Conservation (phyloP, 2,329 filamentous ascomycete species). For the Xylariaceae sp. region DNA sequence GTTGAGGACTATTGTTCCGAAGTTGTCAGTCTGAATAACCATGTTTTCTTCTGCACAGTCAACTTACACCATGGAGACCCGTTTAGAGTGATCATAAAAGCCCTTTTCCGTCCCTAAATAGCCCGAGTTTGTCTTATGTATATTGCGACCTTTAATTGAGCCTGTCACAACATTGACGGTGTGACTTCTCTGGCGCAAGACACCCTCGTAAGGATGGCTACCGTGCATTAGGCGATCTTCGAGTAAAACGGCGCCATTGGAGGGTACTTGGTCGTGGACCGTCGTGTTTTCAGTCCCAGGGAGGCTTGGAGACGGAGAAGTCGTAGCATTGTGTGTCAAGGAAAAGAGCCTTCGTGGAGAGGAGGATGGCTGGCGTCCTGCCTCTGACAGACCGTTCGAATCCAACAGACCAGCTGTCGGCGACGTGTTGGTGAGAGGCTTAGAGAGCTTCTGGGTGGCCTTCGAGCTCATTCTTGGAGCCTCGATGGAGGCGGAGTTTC, state of each 20-base stretch:
- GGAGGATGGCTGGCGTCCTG: constrained; percentile 29
- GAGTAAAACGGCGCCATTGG: constrained; percentile 16
- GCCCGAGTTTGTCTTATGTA: constrained; percentile 33
- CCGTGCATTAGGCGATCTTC: constrained; percentile 33
- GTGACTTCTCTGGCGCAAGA: constrained; percentile 27
- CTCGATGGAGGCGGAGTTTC: constrained; percentile 46
- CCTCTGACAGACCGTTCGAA: constrained; percentile 33
- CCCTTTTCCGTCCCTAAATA: constrained; percentile 23
- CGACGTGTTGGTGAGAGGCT: constrained; percentile 42
- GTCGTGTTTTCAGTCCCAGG: constrained; percentile 15
- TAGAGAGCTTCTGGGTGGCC: constrained; percentile 46
- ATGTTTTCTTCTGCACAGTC: not conserved
- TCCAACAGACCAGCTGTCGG: constrained; percentile 40
- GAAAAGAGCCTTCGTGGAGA: constrained; percentile 24
- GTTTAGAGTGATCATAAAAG: constrained; percentile 12
- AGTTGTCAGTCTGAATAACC: constrained; percentile 14
- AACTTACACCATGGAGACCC: constrained; percentile 9
- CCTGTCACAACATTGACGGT: constrained; percentile 28
- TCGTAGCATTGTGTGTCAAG: constrained; percentile 21
- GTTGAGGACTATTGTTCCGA: constrained; percentile 29
- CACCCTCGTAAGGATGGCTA: constrained; percentile 13
- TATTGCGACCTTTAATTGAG: constrained; percentile 21
- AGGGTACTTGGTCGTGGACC: constrained; percentile 8
- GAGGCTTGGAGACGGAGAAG: constrained; percentile 20
- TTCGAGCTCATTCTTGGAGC: constrained; percentile 34